Conservation (phyloP, 2,329 filamentous ascomycete genomes). For the Fusarium sp. region DNA sequence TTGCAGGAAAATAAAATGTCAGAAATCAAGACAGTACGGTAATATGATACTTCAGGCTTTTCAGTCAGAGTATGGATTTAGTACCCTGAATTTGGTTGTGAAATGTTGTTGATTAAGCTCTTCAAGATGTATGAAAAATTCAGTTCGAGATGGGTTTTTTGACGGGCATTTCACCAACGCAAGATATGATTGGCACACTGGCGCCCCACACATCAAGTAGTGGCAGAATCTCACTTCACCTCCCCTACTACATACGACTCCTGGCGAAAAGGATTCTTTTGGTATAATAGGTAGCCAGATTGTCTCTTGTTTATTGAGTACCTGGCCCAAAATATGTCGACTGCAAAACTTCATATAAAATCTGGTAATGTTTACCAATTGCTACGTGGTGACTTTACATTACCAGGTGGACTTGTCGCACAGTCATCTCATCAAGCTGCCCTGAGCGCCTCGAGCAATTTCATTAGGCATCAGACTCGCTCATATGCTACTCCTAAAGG, state of each 20-base stretch:
- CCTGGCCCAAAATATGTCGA: neutral
- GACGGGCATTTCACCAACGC: slow-evolving; percentile 14
- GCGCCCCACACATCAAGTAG: neutral
- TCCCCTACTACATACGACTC: neutral
- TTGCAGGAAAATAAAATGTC: neutral
- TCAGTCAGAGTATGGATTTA: neutral
- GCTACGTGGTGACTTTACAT: neutral
- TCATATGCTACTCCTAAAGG: slow-evolving; percentile 29
- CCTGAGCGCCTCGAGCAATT: neutral
- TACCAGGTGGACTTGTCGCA: neutral
- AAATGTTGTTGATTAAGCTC: slow-evolving; percentile 24
- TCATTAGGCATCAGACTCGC: slow-evolving; percentile 14
- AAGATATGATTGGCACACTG: slow-evolving; percentile 30
- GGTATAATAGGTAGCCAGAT: neutral
- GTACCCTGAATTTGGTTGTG: neutral
- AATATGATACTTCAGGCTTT: neutral
- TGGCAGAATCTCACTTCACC: slow-evolving; percentile 23
- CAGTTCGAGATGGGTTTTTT: slow-evolving; percentile 30
- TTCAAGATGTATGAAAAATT: slow-evolving; percentile 27
- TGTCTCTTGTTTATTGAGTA: neutral
- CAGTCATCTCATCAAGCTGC: neutral
- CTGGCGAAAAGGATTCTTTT: neutral
- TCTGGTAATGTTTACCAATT: slow-evolving; percentile 7
- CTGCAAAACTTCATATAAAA: slow-evolving; percentile 8
- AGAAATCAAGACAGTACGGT: too few relatives aligned